Evolutionary conservation across 176 grass and related monocot genomes (phyloP).

Genomic region (Panicum miliaceum): DNA sequence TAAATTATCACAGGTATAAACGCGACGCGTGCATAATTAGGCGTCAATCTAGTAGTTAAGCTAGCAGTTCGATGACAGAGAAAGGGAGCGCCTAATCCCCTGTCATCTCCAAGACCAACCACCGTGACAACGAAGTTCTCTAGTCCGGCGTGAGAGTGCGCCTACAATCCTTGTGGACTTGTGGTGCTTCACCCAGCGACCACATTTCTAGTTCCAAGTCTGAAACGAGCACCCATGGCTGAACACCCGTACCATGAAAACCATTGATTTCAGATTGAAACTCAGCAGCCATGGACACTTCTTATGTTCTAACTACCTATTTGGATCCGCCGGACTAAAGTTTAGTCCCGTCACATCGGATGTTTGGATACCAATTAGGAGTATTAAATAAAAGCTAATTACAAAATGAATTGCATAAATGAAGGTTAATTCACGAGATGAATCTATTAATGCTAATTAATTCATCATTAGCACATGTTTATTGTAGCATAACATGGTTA

Average conservation of each 20-base stretch:
- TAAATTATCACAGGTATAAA: background rate
- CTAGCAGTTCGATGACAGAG: background rate
- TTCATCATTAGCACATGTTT: too few species aligned
- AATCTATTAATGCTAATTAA: too few species aligned
- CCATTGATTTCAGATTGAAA: background rate
- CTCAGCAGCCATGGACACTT: background rate
- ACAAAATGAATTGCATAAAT: too few species aligned
- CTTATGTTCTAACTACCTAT: background rate
- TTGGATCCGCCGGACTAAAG: too few species aligned
- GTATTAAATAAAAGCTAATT: too few species aligned
- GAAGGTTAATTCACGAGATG: too few species aligned
- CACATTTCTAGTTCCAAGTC: background rate
- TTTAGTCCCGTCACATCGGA: too few species aligned
- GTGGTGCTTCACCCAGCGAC: background rate
- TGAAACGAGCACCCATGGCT: background rate
- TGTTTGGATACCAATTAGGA: too few species aligned
- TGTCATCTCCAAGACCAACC: background rate
- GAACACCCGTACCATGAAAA: background rate
- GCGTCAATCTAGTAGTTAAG: background rate
- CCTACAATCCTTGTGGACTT: background rate
- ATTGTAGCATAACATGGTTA: too few species aligned
- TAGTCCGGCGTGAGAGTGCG: background rate
- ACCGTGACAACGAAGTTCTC: slow-evolving; percentile 22
- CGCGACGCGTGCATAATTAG: background rate
- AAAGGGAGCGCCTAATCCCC: slow-evolving; percentile 3